A percentile compares a stretch with the other conserved stretches of the same genome.
These are phyloP conservation scores for Aspergillus intermedius DNA, from an alignment of 2,329 filamentous ascomycete species.

Conservation along the genomic window DNA sequence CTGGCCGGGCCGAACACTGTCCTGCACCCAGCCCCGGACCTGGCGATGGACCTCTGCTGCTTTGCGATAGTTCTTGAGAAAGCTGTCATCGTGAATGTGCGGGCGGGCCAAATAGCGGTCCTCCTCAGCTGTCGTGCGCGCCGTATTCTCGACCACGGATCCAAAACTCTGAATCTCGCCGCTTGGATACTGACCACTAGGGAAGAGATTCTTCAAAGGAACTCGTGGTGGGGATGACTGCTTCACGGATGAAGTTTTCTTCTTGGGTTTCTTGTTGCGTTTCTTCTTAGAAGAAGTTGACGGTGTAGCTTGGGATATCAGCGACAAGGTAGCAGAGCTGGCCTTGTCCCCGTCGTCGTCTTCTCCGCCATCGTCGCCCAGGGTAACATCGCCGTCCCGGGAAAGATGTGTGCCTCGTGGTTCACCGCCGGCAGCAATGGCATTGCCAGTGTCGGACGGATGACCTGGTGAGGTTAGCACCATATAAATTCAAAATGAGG, in stretches of 20 bases:
- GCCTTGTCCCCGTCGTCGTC: slow-evolving; percentile 12
- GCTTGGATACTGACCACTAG: slow-evolving; percentile 35
- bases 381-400: slow-evolving; percentile 39
- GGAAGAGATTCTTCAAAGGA: slow-evolving; percentile 42
- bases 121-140: slow-evolving; percentile 45
- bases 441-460: slow-evolving; percentile 15
- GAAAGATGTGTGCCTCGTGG: slow-evolving; percentile 37
- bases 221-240: slow-evolving; percentile 46
- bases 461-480: slow-evolving; percentile 13
- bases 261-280: slow-evolving; percentile 30
- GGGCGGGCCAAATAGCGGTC: slow-evolving; percentile 34
- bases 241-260: slow-evolving; percentile 11
- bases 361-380: slow-evolving; percentile 28
- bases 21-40: slow-evolving; percentile 46
- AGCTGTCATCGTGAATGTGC: slow-evolving; percentile 41
- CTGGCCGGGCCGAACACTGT: slow-evolving; percentile 45
- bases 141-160: slow-evolving; percentile 31
- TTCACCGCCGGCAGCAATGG: slow-evolving; percentile 31
- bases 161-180: slow-evolving; percentile 36
- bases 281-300: slow-evolving; percentile 35
- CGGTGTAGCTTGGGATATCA: slow-evolving; percentile 17
- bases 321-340: slow-evolving; percentile 12
- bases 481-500: neutral
- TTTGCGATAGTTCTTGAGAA: slow-evolving; percentile 50
- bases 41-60: slow-evolving; percentile 53